Base-by-base conservation (phyloP, 495 filamentous ascomycete species). In the Talaromyces adpressus region DNA sequence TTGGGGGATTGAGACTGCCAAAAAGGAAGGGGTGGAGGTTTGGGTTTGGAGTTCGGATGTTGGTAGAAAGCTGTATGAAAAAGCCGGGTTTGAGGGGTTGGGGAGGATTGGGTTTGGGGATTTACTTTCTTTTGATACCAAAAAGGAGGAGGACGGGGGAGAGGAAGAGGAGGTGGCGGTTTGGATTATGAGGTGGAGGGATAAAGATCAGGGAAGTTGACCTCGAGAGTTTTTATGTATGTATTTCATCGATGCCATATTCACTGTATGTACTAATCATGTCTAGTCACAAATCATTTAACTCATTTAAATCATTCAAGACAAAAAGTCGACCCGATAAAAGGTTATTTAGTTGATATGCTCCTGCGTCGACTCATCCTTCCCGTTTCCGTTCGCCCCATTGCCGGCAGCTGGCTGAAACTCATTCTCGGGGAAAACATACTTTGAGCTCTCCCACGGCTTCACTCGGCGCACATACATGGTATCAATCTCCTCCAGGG, bases 401-500 rank as follows among this genome's bases (percentile, higher is more conserved):
- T 14, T 3, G 9, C 32, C 11, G 32, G 32, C 9, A 36, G 14
- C 6, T 18, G 27, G 18, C 54, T 27, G 12, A 20, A 22, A 32
- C 23, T 41, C 62, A 27, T 63, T 49, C 27, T 57, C 45, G 2
- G 74, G 75, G 22, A 78, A 66, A 60, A 70, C 68, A 45, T 65
- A 90, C 52, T 73, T 75, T 62, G 70, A 75, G 65, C 81, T 85
- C 74, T 84, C 85, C 80, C 83, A 85, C 2, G 89, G 86, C 66
- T 77, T 78, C 47, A 91, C 79, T 49, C 82, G 76, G 56, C 85
- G 67, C 57, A 90, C 75, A 66, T 92, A 93, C 89, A 93, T 92
- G 14, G 84, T 90, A 71, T 93, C 90, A 56, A 93, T 78, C 69
- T 91, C 87, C 76, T 91, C 89, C 30, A 92, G 74, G 1, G 82